A percentile compares a stretch with the other conserved stretches of the same genome.
Evolutionary conservation across 2,329 filamentous ascomycete genomes (phyloP).

Genomic region (Alternaria longipes): DNA sequence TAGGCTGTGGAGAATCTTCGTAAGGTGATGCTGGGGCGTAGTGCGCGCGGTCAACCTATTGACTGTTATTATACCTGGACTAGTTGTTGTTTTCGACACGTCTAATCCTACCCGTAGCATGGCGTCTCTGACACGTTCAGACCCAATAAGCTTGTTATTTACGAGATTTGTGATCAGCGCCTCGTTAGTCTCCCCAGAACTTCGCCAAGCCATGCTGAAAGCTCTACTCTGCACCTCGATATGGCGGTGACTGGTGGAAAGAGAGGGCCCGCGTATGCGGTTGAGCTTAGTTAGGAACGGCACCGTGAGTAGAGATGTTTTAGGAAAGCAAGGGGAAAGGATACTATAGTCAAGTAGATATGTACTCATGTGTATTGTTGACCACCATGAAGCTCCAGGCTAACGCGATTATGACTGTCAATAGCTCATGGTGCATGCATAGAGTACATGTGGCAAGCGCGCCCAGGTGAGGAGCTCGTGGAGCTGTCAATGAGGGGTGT

Average conservation of each 20-base stretch:
- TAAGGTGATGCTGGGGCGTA: constrained; percentile 80
- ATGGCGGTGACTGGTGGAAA: not conserved
- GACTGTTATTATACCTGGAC: not conserved
- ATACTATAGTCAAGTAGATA: constrained; percentile 12
- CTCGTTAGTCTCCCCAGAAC: constrained; percentile 76
- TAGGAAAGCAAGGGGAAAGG: constrained; percentile 13
- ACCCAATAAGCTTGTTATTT: constrained; percentile 75
- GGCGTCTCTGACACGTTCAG: constrained; percentile 75
- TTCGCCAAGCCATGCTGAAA: constrained; percentile 85
- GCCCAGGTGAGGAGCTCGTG: constrained; percentile 5
- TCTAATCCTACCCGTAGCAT: constrained; percentile 71
- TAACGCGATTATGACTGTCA: constrained; percentile 6
- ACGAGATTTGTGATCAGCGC: constrained; percentile 82
- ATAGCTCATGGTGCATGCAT: constrained; percentile 5
- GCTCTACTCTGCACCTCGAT: constrained; percentile 5
- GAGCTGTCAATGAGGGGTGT: constrained; percentile 13
- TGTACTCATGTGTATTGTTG: not conserved
- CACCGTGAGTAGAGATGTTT: constrained; percentile 29
- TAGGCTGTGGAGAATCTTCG: constrained; percentile 73
- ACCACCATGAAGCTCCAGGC: not conserved
- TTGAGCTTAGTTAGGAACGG: constrained; percentile 28
- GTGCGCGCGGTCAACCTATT: constrained; percentile 84
- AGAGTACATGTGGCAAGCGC: constrained; percentile 9
- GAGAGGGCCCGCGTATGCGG: constrained; percentile 28
- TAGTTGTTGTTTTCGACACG: not conserved